Evolutionary conservation across 192 early-diverging fungal genomes (phyloP), one percentile per base, ranked within the genome.

Genomic region (Dispira simplex): DNA sequence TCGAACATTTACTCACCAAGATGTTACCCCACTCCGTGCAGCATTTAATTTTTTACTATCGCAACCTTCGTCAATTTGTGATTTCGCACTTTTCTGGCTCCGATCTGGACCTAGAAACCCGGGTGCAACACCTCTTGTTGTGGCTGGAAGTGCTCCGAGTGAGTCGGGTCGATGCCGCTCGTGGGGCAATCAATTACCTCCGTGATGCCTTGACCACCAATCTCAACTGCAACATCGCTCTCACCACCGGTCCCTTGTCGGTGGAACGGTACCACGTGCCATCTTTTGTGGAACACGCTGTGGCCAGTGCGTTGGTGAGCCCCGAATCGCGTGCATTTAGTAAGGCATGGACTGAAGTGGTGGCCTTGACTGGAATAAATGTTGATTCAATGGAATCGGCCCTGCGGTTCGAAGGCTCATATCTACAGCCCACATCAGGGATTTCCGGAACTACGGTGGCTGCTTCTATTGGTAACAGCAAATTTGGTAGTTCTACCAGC

Each of bases 21-120:
- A 78, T 76, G 2, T 70, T 89, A 46, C 87, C 87, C 11, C 72
- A 79, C 44, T 78, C 81, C 60, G 83, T 89, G 26, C 83, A 87
- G 46, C 71, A 73, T 44, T 67, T 89, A 53, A 79, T 81, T 56
- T 79, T 75, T 60, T 72, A 86, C 55, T 85, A 89, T 64, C 80
- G 79, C 63, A 69, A 76, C 20, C 83, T 89, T 56, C 81, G 84
- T 9, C 77, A 79, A 4, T 89, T 85, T 84, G 78, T 83, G 2
- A 83, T 82, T 48, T 67, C 74, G 0, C 80, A 89, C 65, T 68
- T 89, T 46, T 65, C 80, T 3, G 70, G 76, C 18, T 70, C 75
- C 0, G 63, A 65, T 0, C 70, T 85, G 48, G 63, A 76, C 44
- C 68, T 77, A 27, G 63, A 77, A 13, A 70, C 72, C 55, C 75